These are phyloP conservation scores for Diplodia intermedia DNA, from an alignment of 2,329 filamentous ascomycete species.

Conservation along the genomic window DNA sequence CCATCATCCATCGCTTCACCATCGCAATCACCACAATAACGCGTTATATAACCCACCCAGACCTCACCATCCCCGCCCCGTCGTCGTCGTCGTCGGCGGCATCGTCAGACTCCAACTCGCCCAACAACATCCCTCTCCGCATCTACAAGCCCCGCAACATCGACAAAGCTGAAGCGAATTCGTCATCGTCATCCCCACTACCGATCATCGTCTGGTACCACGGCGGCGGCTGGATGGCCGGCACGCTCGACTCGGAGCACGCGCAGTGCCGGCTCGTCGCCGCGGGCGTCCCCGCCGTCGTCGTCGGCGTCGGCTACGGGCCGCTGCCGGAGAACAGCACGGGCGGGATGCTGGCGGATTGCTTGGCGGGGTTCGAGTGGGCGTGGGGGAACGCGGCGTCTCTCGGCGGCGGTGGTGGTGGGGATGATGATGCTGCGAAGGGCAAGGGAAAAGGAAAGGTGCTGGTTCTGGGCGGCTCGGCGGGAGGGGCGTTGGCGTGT, in stretches of 20 bases:
- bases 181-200: conserved; percentile 31
- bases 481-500: conserved; percentile 35
- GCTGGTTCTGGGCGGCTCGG: conserved; percentile 35
- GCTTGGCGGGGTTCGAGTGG: conserved; percentile 32
- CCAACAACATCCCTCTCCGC: conserved; percentile 21
- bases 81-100: background rate
- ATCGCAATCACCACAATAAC: too few relatives aligned
- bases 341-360: conserved; percentile 44
- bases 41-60: background rate
- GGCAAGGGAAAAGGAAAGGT: background rate
- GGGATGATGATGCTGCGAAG: background rate
- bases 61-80: background rate
- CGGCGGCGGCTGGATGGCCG: conserved; percentile 47
- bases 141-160: conserved; percentile 34
- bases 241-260: conserved; percentile 48
- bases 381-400: background rate
- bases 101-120: too few relatives aligned
- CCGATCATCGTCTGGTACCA: conserved; percentile 48
- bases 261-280: conserved; percentile 44
- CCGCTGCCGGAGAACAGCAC: conserved; percentile 36
- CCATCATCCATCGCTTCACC: background rate
- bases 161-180: background rate
- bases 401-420: too few relatives aligned
- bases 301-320: conserved; percentile 48
- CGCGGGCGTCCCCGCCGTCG: conserved; percentile 41